Conservation (phyloP, 73 alveolate genomes). For the Durusdinium trenchii region DNA sequence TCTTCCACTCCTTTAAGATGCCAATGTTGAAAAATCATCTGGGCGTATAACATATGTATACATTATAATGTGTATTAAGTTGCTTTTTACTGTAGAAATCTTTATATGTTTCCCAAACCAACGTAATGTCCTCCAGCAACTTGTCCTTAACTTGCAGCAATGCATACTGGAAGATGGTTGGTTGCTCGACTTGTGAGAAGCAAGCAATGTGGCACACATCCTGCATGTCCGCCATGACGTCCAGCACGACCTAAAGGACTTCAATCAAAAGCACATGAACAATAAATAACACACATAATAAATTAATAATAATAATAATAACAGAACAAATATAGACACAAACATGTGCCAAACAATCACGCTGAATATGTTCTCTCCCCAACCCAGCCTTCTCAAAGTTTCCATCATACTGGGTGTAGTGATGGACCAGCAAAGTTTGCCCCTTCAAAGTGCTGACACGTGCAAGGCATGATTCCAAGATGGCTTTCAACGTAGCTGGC, state of each 20-base stretch:
- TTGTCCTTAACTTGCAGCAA: background rate
- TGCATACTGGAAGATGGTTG: background rate
- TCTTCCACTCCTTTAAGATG: slow-evolving; percentile 25
- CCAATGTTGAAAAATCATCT: background rate
- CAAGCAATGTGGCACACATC: background rate
- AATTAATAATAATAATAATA: too few relatives aligned
- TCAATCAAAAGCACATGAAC: background rate
- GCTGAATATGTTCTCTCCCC: background rate
- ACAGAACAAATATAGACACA: background rate
- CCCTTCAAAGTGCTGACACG: background rate
- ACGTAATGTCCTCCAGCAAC: slow-evolving; percentile 34
- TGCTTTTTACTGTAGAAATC: background rate
- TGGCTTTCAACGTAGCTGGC: background rate
- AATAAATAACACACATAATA: background rate
- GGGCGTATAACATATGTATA: background rate
- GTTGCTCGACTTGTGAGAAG: background rate
- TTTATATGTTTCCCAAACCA: background rate
- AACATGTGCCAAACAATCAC: background rate
- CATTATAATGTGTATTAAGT: background rate
- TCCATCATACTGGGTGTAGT: background rate
- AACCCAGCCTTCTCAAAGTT: background rate
- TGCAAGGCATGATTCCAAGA: background rate
- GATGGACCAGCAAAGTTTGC: background rate
- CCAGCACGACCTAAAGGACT: background rate
- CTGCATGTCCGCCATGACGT: background rate